These are phyloP conservation scores for Suillus luteus DNA, from an alignment of 768 basidiomycete genomes.

Conservation along the genomic window DNA sequence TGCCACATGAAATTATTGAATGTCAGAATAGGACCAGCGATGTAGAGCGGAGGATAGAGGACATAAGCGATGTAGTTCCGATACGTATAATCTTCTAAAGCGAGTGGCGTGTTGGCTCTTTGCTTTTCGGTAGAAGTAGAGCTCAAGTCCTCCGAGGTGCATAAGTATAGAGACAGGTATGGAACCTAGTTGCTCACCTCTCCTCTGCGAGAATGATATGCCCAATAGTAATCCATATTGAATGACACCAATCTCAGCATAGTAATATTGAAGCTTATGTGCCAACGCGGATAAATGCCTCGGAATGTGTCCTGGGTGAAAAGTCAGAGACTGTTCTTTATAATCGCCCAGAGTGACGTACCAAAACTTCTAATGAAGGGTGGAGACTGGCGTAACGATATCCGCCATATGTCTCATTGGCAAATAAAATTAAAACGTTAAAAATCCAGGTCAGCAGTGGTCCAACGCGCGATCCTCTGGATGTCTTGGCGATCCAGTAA, in stretches of 20 bases:
- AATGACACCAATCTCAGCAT: constrained; percentile 94
- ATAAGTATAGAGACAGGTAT: constrained; percentile 12
- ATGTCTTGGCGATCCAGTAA: constrained; percentile 58
- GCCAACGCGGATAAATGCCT: constrained; percentile 91
- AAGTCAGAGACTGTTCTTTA: constrained; percentile 9
- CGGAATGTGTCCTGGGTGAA: constrained; percentile 56
- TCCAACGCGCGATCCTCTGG: constrained; percentile 43
- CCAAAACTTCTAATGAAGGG: constrained; percentile 58
- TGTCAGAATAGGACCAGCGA: constrained; percentile 94
- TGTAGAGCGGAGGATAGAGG: constrained; percentile 93
- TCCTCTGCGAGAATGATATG: constrained; percentile 44
- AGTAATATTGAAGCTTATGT: constrained; percentile 93
- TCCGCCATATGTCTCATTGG: constrained; percentile 75
- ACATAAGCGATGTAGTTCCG: constrained; percentile 78
- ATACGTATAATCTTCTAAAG: constrained; percentile 62
- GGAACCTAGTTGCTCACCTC: constrained; percentile 41
- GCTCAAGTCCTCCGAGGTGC: constrained; percentile 26
- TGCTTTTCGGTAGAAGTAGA: constrained; percentile 54
- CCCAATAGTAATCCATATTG: constrained; percentile 93
- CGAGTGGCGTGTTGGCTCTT: constrained; percentile 57
- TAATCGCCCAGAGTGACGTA: constrained; percentile 38
- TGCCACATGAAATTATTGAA: constrained; percentile 97
- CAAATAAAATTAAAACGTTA: constrained; percentile 72
- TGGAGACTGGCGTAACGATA: constrained; percentile 66
- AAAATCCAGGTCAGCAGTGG: constrained; percentile 74